phyloP scores from a whole-genome alignment of 129 eudicot genomes.

The Scalesia atractyloides region DNA sequence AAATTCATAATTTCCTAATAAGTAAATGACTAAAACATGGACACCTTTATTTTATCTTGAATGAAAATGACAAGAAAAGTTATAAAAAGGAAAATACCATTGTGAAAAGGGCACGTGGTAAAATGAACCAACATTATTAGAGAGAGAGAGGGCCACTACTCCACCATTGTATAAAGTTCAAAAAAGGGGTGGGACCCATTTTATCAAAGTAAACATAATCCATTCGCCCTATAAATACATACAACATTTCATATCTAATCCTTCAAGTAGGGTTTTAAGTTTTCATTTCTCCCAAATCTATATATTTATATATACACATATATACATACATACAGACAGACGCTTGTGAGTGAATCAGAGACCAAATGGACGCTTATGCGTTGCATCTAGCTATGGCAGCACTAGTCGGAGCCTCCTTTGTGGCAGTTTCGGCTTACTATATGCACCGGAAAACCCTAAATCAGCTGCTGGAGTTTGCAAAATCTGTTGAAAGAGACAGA shows the following conservation, averaged over 20 bases:
- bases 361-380: slow-evolving; percentile 61
- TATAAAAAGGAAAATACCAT: too few species aligned
- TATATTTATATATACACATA: not conserved
- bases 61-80: too few species aligned
- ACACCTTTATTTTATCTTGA: too few species aligned
- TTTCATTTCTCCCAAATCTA: not conserved
- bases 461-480: slow-evolving; percentile 86
- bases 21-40: too few species aligned
- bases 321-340: not conserved
- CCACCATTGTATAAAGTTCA: not conserved
- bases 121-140: not conserved
- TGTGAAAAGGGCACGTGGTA: slow-evolving; percentile 26
- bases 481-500: slow-evolving; percentile 59
- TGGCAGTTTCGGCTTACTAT: slow-evolving; percentile 92
- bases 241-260: too few species aligned
- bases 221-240: slow-evolving; percentile 20
- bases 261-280: slow-evolving; percentile 23
- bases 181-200: slow-evolving; percentile 10
- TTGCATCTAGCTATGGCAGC: slow-evolving; percentile 98
- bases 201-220: not conserved
- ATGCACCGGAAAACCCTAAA: slow-evolving; percentile 96
- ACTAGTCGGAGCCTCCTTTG: slow-evolving; percentile 88
- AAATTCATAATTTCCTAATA: too few species aligned
- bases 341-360: not conserved
- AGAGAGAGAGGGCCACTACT: not conserved